Evolutionary conservation across 768 basidiomycete species (phyloP).

Genomic region (Amanita jacksonii): DNA sequence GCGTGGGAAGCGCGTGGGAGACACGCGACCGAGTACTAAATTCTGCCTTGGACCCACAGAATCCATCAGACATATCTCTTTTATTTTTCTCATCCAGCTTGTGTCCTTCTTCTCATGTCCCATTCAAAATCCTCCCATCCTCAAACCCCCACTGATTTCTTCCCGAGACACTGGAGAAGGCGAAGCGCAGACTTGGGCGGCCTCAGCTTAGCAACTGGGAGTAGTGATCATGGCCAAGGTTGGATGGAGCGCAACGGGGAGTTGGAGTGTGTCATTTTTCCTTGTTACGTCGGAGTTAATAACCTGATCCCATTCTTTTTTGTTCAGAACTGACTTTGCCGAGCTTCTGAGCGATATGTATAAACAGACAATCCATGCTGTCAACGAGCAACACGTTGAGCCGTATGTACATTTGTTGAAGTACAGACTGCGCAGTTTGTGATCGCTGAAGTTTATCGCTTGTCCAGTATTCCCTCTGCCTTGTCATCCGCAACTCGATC

Average conservation of each 20-base stretch:
- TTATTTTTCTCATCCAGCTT: too few species aligned
- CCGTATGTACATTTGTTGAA: conserved; percentile 38
- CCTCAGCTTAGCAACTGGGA: conserved; percentile 66
- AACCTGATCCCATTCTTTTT: conserved; percentile 6
- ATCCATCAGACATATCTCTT: too few species aligned
- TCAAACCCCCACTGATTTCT: not conserved
- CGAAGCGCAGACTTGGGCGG: conserved; percentile 89
- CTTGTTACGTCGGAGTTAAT: not conserved
- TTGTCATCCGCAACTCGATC: conserved; percentile 40
- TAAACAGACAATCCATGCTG: conserved; percentile 63
- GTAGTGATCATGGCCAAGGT: conserved; percentile 54
- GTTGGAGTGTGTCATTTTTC: conserved; percentile 36
- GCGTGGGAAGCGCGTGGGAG: conserved; percentile 12
- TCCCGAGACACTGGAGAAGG: conserved; percentile 27
- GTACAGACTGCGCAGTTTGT: not conserved
- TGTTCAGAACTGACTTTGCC: conserved; percentile 51
- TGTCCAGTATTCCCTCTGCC: conserved; percentile 31
- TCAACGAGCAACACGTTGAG: conserved; percentile 43
- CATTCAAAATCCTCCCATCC: conserved; percentile 6
- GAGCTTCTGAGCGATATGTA: conserved; percentile 83
- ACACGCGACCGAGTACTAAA: conserved; percentile 28
- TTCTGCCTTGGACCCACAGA: too few species aligned
- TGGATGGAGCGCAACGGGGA: conserved; percentile 47
- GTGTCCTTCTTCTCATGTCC: conserved; percentile 11
- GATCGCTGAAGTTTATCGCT: not conserved